These are phyloP conservation scores for Neospermospora avenae DNA, from an alignment of 2,329 filamentous ascomycete species.

Conservation along the genomic window DNA sequence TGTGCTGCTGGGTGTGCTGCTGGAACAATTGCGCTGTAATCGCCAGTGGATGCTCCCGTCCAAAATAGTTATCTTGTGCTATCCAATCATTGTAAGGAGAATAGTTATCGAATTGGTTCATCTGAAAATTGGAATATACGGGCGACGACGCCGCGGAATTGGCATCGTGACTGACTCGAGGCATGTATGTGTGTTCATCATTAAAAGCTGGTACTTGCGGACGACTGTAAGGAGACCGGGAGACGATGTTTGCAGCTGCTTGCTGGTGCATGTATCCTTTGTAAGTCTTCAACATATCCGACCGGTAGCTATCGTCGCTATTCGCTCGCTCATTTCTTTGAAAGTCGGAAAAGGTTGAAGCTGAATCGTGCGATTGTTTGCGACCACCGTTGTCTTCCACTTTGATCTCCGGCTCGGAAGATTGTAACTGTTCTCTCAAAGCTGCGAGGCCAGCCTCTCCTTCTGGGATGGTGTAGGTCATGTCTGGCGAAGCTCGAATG, in stretches of 20 bases:
- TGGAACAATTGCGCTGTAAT: conserved; percentile 27
- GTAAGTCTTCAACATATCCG: conserved; percentile 27
- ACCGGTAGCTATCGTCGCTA: conserved; percentile 31
- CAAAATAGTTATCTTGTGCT: conserved; percentile 28
- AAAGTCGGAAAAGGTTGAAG: conserved; percentile 21
- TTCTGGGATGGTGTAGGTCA: conserved; percentile 58
- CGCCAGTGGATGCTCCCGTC: conserved; percentile 22
- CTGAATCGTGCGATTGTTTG: conserved; percentile 23
- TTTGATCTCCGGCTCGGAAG: conserved; percentile 21
- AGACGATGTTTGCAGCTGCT: conserved; percentile 9
- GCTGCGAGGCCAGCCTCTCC: conserved; percentile 56
- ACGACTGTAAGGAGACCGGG: conserved; percentile 14
- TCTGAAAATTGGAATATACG: conserved; percentile 27
- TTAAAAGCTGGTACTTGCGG: conserved; percentile 11
- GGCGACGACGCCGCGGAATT: conserved; percentile 26
- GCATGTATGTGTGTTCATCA: conserved; percentile 17
- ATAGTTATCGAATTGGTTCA: conserved; percentile 25
- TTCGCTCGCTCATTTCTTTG: conserved; percentile 28
- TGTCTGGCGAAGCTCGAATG: conserved; percentile 59
- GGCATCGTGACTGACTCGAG: conserved; percentile 21
- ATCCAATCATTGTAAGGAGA: conserved; percentile 29
- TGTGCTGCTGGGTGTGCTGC: conserved; percentile 19
- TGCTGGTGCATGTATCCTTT: conserved; percentile 24
- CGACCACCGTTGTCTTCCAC: conserved; percentile 23
- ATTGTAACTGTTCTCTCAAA: conserved; percentile 52